A percentile compares a stretch with the other conserved stretches of the same genome.
phyloP scores from a whole-genome alignment of 2,329 filamentous ascomycete species.

The Dothideomycetidae sp. region DNA sequence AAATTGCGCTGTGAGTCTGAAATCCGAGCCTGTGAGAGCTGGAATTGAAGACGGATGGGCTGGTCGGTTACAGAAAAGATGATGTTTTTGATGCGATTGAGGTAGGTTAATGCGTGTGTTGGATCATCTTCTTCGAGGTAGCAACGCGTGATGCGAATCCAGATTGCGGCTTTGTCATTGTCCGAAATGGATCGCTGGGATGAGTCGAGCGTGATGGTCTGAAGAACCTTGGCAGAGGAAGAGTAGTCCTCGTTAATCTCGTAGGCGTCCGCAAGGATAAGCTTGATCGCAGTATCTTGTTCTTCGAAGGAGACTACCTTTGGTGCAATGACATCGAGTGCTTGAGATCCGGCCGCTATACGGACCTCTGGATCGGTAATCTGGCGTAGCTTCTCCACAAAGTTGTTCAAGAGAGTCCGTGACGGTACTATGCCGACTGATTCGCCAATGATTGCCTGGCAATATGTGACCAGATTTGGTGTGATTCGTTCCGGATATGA shows the following conservation, averaged over 20 bases:
- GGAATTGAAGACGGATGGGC: slow-evolving; percentile 67
- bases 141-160: slow-evolving; percentile 88
- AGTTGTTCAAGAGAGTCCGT: slow-evolving; percentile 52
- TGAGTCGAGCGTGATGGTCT: slow-evolving; percentile 75
- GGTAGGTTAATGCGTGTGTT: slow-evolving; percentile 65
- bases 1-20: slow-evolving; percentile 83
- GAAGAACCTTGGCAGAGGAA: slow-evolving; percentile 61
- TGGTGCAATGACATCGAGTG: slow-evolving; percentile 53
- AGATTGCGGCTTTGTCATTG: slow-evolving; percentile 68
- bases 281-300: slow-evolving; percentile 64
- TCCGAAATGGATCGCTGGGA: slow-evolving; percentile 74
- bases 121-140: slow-evolving; percentile 91
- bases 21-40: slow-evolving; percentile 83
- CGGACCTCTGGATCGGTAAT: slow-evolving; percentile 50
- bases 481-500: slow-evolving; percentile 31
- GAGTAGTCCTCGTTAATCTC: slow-evolving; percentile 70
- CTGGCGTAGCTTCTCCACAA: slow-evolving; percentile 48
- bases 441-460: slow-evolving; percentile 50
- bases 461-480: slow-evolving; percentile 52
- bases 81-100: slow-evolving; percentile 92
- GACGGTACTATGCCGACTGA: slow-evolving; percentile 63
- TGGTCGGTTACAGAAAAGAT: slow-evolving; percentile 65
- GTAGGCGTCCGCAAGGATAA: slow-evolving; percentile 69
- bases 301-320: slow-evolving; percentile 67
- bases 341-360: slow-evolving; percentile 57